Conservation (phyloP, 345 rosid species). For the Mallotus nudiflorus region DNA sequence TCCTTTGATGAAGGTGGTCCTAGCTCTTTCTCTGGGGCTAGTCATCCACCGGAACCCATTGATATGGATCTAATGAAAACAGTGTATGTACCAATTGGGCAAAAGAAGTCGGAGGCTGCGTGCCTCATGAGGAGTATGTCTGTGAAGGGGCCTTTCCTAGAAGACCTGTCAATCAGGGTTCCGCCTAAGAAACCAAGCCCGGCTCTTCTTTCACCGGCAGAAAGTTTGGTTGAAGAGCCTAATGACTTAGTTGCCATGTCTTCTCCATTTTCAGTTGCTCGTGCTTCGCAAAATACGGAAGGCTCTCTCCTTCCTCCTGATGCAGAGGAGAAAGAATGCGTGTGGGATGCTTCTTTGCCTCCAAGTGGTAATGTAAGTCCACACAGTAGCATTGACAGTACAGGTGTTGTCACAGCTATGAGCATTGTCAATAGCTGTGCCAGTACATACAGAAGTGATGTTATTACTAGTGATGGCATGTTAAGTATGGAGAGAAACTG, state of each 20-base stretch:
- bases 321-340: conserved; percentile 85
- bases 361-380: conserved; percentile 93
- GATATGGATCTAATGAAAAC: conserved; percentile 80
- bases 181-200: conserved; percentile 61
- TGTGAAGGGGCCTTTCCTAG: conserved; percentile 70
- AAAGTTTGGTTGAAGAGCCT: conserved; percentile 69
- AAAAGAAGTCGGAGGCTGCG: conserved; percentile 59
- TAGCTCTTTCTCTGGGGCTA: conserved; percentile 82
- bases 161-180: conserved; percentile 66
- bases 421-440: conserved; percentile 71
- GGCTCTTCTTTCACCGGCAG: conserved; percentile 56
- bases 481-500: conserved; percentile 63
- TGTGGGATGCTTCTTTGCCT: conserved; percentile 96
- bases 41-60: conserved; percentile 91
- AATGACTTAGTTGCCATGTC: conserved; percentile 39
- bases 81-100: conserved; percentile 63
- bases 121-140: conserved; percentile 69
- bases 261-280: conserved; percentile 58
- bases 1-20: conserved; percentile 67
- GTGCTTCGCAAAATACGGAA: conserved; percentile 68
- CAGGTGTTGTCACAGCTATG: conserved; percentile 71
- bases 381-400: conserved; percentile 75
- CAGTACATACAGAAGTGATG: conserved; percentile 51
- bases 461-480: conserved; percentile 72
- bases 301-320: conserved; percentile 54